A percentile compares a stretch with the other conserved stretches of the same genome.
Evolutionary conservation across 208 protist genomes (phyloP).

Genomic region (Porcisia deanei): DNA sequence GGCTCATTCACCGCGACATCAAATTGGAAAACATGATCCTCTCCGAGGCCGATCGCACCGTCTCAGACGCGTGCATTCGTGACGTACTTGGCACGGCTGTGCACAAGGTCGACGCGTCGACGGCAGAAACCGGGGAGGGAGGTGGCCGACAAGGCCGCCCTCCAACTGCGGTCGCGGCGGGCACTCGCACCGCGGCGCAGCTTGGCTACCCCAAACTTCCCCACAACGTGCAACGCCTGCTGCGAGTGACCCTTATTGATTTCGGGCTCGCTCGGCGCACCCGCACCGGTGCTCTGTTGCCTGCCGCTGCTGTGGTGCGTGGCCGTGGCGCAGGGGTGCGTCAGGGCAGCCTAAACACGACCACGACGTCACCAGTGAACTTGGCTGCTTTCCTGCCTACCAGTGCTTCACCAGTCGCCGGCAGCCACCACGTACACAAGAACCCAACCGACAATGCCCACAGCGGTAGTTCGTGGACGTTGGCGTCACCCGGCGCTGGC

Average conservation of each 20-base stretch:
- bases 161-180: background rate
- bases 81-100: conserved; percentile 42
- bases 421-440: background rate
- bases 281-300: conserved; percentile 7
- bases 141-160: background rate
- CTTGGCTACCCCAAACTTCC: conserved; percentile 3
- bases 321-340: background rate
- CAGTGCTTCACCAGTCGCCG: background rate
- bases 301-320: background rate
- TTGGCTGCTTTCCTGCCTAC: background rate
- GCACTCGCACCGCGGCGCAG: background rate
- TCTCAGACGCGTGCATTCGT: conserved; percentile 35
- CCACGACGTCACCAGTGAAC: conserved; percentile 16
- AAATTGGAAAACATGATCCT: conserved; percentile 84
- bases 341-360: conserved; percentile 11
- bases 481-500: background rate
- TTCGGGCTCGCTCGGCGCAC: conserved; percentile 76
- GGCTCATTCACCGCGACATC: conserved; percentile 83
- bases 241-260: conserved; percentile 79
- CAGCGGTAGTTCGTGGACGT: conserved; percentile 1
- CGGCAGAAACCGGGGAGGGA: background rate
- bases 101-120: conserved; percentile 22
- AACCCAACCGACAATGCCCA: background rate
- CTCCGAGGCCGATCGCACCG: conserved; percentile 35
- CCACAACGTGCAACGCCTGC: conserved; percentile 33